Evolutionary conservation across 345 rosid genomes (phyloP).

Genomic region (Litchi chinensis): DNA sequence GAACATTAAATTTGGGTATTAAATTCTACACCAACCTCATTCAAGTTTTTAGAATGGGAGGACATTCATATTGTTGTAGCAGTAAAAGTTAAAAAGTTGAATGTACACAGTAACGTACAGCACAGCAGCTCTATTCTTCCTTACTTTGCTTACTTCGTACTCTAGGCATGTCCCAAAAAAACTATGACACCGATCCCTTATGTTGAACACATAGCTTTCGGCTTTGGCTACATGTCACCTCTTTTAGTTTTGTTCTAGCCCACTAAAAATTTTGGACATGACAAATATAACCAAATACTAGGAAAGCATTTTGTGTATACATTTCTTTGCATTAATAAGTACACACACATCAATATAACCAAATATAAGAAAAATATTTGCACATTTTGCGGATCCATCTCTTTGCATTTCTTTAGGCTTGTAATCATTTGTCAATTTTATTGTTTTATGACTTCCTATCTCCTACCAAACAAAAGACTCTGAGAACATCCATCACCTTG

Average conservation of each 20-base stretch:
- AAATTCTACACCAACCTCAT: conserved; percentile 29
- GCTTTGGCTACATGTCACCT: conserved; percentile 19
- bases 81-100: conserved; percentile 6
- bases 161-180: conserved; percentile 48
- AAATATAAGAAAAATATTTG: too few species aligned
- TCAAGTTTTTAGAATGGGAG: background rate
- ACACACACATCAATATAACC: too few species aligned
- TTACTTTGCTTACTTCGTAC: conserved; percentile 62
- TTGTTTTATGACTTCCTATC: too few species aligned
- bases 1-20: conserved; percentile 26
- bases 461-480: too few species aligned
- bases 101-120: background rate
- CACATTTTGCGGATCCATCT: too few species aligned
- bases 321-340: too few species aligned
- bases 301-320: background rate
- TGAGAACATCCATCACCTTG: too few species aligned
- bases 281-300: background rate
- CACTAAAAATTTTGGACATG: background rate
- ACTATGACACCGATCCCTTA: conserved; percentile 26
- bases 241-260: background rate
- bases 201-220: conserved; percentile 28
- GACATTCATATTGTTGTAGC: background rate
- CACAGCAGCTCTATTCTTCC: conserved; percentile 6
- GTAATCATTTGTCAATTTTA: too few species aligned
- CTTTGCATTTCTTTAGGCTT: too few species aligned